Conservation (phyloP, 2,329 filamentous ascomycete genomes). For the Trichoderma asperellum region DNA sequence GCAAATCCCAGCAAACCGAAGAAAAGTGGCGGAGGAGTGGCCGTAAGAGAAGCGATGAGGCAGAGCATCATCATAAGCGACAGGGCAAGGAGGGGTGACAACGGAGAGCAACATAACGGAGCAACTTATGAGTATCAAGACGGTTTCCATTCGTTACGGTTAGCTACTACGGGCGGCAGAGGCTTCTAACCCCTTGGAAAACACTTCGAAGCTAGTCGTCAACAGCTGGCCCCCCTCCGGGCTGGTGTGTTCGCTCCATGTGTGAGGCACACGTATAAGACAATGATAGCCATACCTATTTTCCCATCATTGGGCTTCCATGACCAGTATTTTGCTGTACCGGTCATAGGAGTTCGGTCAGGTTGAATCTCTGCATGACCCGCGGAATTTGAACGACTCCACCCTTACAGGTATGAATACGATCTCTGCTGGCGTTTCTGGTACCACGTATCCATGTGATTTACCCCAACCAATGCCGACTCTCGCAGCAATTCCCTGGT, state of each 20-base stretch:
- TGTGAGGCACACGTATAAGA: background rate
- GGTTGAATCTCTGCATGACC: background rate
- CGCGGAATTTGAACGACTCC: background rate
- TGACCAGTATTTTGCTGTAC: background rate
- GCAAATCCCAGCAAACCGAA: conserved; percentile 24
- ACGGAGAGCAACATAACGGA: conserved; percentile 8
- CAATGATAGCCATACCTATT: background rate
- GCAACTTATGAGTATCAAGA: background rate
- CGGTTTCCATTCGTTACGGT: conserved; percentile 15
- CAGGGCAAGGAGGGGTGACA: conserved; percentile 11
- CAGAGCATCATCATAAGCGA: conserved; percentile 9
- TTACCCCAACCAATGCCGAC: conserved; percentile 7
- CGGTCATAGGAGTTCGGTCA: background rate
- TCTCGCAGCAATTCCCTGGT: conserved; percentile 13
- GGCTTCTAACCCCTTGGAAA: background rate
- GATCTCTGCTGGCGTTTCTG: background rate
- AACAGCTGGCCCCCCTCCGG: background rate
- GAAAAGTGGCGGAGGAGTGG: conserved; percentile 7
- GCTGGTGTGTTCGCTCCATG: background rate
- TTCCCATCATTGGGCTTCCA: background rate
- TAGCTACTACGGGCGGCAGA: conserved; percentile 18
- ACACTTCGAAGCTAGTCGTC: background rate
- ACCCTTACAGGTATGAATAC: background rate
- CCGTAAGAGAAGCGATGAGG: background rate
- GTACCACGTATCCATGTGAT: conserved; percentile 9